Base-by-base conservation (phyloP, 495 filamentous ascomycete genomes). In the Penicillium taxi region DNA sequence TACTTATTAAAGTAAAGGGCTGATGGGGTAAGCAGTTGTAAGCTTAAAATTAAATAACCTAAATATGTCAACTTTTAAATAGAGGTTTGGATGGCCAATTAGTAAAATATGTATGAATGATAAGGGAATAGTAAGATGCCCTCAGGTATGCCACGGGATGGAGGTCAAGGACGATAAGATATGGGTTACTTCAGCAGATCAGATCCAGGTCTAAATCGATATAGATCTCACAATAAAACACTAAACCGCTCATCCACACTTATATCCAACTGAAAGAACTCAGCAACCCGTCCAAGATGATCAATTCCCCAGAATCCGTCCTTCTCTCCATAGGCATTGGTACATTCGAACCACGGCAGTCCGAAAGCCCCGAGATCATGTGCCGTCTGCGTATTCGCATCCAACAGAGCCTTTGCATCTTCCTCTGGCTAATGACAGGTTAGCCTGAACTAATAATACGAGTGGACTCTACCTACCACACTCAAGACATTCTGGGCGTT, bases 261-360 rank as follows among this genome's bases (percentile, higher is more conserved):
- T 6, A 24, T 32, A 21, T 72, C 63, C 32, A 82, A 42, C 6
- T 68, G 70, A 33, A 84, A 51, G 46, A 75, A 74, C 40, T 72
- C 61, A 14, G 59, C 59, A 9, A 82, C 60, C 33, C 74, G 72
- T 4, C 67, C 77, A 12, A 82, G 32, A 46, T 81, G 75, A 56
- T 82, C 78, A 26, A 82, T 70, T 0, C 80, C 78, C 70, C 73
- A 82, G 45, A 77, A 80, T 0, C 58, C 56, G 33, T 83, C 73
- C 20, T 44, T 75, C 39, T 64, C 47, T 0, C 77, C 77, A 9
- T 66, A 42, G 0, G 51, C 17, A 51, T 79, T 72, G 14, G 66
- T 66, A 63, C 75, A 74, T n/a, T 69, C 64, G 44, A 78, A 67
- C 77, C 77, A 84, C 0, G 80, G 80, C 37, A 84, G 41, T 8